A percentile compares a stretch with the other conserved stretches of the same genome.
Conservation (phyloP, 202 grass and related monocot genomes). For the Carex arenaria region DNA sequence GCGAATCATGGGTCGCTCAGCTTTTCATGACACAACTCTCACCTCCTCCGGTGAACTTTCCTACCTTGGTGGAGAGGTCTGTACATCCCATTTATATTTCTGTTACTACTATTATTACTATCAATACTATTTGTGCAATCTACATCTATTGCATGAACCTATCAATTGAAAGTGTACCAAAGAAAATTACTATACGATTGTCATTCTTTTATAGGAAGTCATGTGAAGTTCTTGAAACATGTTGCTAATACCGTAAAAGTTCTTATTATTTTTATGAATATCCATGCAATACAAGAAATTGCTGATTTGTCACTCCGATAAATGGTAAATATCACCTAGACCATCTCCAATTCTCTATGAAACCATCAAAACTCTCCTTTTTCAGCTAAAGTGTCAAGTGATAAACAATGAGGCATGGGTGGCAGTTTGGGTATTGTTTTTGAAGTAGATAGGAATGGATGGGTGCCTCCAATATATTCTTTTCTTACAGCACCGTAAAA, state of each 20-base stretch:
- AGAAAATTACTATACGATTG: neutral
- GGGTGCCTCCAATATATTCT: no score
- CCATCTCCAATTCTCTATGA: neutral
- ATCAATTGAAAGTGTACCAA: neutral
- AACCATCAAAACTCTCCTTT: neutral
- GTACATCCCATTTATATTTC: neutral
- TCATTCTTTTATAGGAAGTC: neutral
- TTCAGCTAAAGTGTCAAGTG: neutral
- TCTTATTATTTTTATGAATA: neutral
- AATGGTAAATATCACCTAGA: neutral
- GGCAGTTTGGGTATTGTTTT: no score
- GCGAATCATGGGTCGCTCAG: constrained; percentile 63
- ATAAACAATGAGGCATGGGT: neutral
- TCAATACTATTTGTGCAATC: neutral
- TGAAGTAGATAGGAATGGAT: no score
- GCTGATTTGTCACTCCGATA: neutral
- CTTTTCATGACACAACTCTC: constrained; percentile 87
- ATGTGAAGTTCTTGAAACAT: neutral
- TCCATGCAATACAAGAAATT: neutral
- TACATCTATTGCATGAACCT: neutral
- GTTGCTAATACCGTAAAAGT: neutral
- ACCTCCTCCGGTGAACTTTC: constrained; percentile 84
- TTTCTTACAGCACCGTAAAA: no score
- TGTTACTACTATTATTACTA: neutral
- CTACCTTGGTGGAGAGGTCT: constrained; percentile 90